Evolutionary conservation across 345 rosid genomes (phyloP).

Genomic region (Hibiscus mutabilis): DNA sequence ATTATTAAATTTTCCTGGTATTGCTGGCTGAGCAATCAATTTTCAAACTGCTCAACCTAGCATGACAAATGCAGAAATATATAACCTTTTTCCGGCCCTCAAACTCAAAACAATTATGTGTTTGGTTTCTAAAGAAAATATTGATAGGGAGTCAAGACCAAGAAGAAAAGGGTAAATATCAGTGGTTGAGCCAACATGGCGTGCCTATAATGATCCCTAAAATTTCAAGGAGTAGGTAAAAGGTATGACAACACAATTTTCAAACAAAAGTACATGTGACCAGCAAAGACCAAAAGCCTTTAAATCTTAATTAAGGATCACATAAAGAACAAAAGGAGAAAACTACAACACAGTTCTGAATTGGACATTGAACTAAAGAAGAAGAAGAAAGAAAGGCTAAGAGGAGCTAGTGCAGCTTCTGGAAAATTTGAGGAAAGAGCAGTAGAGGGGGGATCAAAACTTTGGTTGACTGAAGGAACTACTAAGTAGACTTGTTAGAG

Average conservation of each 20-base stretch:
- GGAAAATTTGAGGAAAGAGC: background rate
- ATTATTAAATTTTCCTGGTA: background rate
- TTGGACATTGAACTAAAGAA: background rate
- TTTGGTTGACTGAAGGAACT: background rate
- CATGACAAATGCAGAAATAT: background rate
- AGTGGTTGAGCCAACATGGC: background rate
- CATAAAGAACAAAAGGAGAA: background rate
- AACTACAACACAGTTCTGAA: background rate
- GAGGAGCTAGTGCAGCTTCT: background rate
- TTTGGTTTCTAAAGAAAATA: background rate
- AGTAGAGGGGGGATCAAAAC: background rate
- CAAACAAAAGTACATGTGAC: background rate
- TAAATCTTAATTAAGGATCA: background rate
- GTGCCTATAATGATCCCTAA: background rate
- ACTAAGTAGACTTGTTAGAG: background rate
- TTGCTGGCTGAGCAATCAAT: background rate
- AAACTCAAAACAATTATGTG: background rate
- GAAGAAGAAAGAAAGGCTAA: background rate
- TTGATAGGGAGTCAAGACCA: background rate
- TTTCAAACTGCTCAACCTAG: background rate
- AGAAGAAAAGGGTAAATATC: background rate
- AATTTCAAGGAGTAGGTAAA: background rate
- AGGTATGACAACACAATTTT: no score
- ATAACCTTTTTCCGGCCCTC: background rate
- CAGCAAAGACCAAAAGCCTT: background rate